Conservation (phyloP, 2,329 filamentous ascomycete genomes). For the Paraphaeosphaeria minitans region DNA sequence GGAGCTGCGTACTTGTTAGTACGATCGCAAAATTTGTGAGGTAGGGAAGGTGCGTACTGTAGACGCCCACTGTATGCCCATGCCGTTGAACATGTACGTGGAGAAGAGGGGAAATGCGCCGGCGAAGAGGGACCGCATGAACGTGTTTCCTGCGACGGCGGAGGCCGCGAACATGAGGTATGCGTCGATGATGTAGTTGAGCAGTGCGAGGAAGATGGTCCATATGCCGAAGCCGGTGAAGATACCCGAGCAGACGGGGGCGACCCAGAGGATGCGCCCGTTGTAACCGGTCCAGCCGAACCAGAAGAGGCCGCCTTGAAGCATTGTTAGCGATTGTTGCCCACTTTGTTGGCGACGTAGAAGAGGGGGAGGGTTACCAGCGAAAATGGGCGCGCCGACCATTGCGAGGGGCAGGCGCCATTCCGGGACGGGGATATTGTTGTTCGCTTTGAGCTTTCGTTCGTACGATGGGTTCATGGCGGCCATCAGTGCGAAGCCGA, state of each 20-base stretch:
- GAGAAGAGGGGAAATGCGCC: constrained; percentile 61
- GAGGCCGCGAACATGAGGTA: constrained; percentile 54
- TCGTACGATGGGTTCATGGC: constrained; percentile 69
- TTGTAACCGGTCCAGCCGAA: constrained; percentile 52
- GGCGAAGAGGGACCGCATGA: constrained; percentile 57
- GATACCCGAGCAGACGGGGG: constrained; percentile 52
- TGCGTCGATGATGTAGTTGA: constrained; percentile 65
- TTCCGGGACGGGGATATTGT: constrained; percentile 60
- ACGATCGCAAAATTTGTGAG: background rate
- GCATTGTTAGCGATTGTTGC: background rate
- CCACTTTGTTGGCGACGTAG: background rate
- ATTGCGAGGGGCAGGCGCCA: constrained; percentile 63
- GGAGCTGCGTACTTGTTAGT: constrained; percentile 24
- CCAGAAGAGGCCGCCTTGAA: constrained; percentile 42
- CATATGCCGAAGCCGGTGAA: constrained; percentile 63
- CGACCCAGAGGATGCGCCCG: constrained; percentile 49
- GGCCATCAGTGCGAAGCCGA: constrained; percentile 69
- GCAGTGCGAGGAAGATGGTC: constrained; percentile 61
- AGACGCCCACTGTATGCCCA: constrained; percentile 56
- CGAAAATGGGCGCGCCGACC: constrained; percentile 55
- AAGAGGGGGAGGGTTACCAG: constrained; percentile 15
- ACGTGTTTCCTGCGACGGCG: constrained; percentile 59
- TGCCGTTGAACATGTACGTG: constrained; percentile 53
- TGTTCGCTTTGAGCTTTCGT: constrained; percentile 49
- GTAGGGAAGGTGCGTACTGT: constrained; percentile 26